Percentiles rank a stretch among this genome's conserved stretches.
These are phyloP conservation scores for Sabuloglossum arenarium DNA, from an alignment of 495 filamentous ascomycete genomes.

Conservation along the genomic window DNA sequence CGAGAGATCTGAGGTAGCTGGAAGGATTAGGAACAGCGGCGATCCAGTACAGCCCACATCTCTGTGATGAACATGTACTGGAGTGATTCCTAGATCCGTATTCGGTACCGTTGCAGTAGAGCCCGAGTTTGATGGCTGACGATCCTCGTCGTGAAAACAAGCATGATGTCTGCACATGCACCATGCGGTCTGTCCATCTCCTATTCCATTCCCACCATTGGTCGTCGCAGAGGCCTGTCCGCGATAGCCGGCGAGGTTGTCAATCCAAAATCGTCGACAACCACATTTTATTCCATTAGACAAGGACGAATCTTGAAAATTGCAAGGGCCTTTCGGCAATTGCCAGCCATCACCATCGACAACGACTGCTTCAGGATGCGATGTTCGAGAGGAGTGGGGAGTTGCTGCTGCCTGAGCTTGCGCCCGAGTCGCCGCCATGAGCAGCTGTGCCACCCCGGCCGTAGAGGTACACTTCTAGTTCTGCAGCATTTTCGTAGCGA, in stretches of 20 bases:
- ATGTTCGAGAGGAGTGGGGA: neutral
- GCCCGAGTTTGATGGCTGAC: neutral
- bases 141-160: slow-evolving; percentile 37
- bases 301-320: slow-evolving; percentile 32
- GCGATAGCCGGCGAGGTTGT: slow-evolving; percentile 11
- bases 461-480: neutral
- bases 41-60: neutral
- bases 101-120: neutral
- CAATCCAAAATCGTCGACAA: slow-evolving; percentile 44
- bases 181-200: slow-evolving; percentile 22
- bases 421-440: neutral
- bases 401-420: neutral
- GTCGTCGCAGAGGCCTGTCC: slow-evolving; percentile 6
- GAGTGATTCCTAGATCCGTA: neutral
- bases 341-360: neutral
- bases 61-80: neutral
- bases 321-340: slow-evolving; percentile 29
- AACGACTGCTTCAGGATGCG: neutral
- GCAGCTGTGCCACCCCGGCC: neutral
- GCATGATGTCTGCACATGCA: slow-evolving; percentile 57
- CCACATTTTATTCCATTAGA: slow-evolving; percentile 31
- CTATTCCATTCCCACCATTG: neutral
- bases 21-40: neutral
- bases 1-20: neutral
- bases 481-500: neutral